Evolutionary conservation across 108 stramenopile species (phyloP), one percentile per base, ranked within the genome.

Genomic region (Nitzschia putrida): DNA sequence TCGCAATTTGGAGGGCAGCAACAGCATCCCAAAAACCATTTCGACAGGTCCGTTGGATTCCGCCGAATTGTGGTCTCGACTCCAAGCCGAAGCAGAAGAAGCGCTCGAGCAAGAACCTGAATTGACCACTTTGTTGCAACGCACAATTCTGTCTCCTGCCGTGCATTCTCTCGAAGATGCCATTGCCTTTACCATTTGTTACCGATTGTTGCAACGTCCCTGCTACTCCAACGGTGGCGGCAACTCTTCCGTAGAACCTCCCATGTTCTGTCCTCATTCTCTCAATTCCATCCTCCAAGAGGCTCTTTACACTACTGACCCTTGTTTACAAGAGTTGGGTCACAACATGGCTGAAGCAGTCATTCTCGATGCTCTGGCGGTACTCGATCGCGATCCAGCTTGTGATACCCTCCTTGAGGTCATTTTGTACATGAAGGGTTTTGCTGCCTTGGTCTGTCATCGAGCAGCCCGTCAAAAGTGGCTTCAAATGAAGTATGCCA

Each of bases 391-490:
- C 8, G 87, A 91, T 79, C 90, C 90, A 0, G 90, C 90, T 14
- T 79, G 76, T 72, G 80, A 78, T 41, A 72, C 83, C 10, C n/a
- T 86, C 0, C 51, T 89, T 52, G 85, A 88, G 59, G 84, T 77
- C 13, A 68, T 92, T 55, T 54, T 92, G 6, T 88, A 84, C 65
- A 74, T 74, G 61, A 92, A 92, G 61, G 88, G 88, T 11, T 93
- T 95, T 82, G 85, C 86, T 41, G 90, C 94, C 10, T 64, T 90
- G 45, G 83, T 85, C 53, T 76, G 81, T 23, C 86, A 95, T 72
- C 88, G 94, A 9, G 92, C 84, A 3, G 83, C 83, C 11, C 73
- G 77, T 37, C 80, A 78, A 63, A 77, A 88, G 57, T 95, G 88
- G 85, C 69, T 82, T 23, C 66, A 57, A 23, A 49, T 49, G 47